Base-by-base conservation (phyloP, 2,329 filamentous ascomycete genomes). In the Paracamarosporium sp. region DNA sequence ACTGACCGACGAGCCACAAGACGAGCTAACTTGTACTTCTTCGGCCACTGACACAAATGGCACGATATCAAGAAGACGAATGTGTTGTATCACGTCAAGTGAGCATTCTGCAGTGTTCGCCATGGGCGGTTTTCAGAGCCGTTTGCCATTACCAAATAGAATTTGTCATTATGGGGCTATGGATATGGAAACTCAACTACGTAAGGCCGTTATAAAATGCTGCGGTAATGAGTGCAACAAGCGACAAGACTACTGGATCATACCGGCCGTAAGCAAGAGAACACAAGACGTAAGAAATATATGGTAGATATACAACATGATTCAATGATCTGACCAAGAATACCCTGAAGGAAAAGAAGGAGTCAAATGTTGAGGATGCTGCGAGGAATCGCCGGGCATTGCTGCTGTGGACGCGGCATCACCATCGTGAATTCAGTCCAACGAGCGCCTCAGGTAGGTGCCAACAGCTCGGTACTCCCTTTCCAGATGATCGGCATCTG, bases 201-300 rank as follows among this genome's bases (percentile, higher is more conserved):
- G 40, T 30, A 24, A 46, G 53, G 38, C 30, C 35, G 46, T 56
- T n/a, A 41, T 11, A 24, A 7, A 36, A 38, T 7, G 44, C 50
- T 45, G 50, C 50, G 20, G 50, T 45, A 20, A 45, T 17, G 46
- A 27, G 24, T 31, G 20, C 8, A 17, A 51, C 36, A 41, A 25
- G 9, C 48, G 27, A 11, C 22, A 30, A 43, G 17, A 35, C 15
- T 27, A 51, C 9, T 22, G n/a, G n/a, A n/a, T n/a, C 33, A 30
- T 31, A 24, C 3, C 22, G 30, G 28, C 9, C 44, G 44, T 47
- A 25, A 22, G 24, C 24, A 7, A 24, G 17, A 43, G n/a, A 51
- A 41, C 17, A 33, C 36, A 30, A 17, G 12, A 15, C 4, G 24
- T 38, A 38, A 24, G 24, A 50, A 24, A 50, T 27, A 24, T 50